These are phyloP conservation scores for Botrytis fragariae DNA, from an alignment of 2,329 filamentous ascomycete genomes.

Conservation along the genomic window DNA sequence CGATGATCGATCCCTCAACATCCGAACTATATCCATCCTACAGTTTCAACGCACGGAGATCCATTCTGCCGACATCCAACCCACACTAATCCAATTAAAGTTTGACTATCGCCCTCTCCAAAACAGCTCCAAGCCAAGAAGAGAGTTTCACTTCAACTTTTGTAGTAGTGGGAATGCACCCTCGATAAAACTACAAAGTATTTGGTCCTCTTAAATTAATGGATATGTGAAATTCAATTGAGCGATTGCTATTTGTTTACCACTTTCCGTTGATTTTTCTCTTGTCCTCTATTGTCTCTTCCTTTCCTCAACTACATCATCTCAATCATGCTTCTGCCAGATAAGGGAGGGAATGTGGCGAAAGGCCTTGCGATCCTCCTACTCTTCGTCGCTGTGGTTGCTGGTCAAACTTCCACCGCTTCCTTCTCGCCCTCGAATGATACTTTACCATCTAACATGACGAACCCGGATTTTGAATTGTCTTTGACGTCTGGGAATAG, in stretches of 20 bases:
- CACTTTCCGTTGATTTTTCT: background rate
- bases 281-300: conserved; percentile 3
- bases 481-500: conserved; percentile 21
- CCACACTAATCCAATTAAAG: background rate
- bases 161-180: conserved; percentile 2
- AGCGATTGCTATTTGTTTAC: background rate
- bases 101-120: background rate
- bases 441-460: conserved; percentile 27
- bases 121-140: conserved; percentile 9
- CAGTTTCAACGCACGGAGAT: background rate
- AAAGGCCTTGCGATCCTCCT: conserved; percentile 26
- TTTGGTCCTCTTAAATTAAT: background rate
- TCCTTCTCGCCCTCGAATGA: conserved; percentile 30
- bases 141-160: conserved; percentile 10
- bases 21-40: background rate
- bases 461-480: conserved; percentile 24
- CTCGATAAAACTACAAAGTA: background rate
- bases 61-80: background rate
- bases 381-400: conserved; percentile 24
- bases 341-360: conserved; percentile 30
- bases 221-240: conserved; percentile 5
- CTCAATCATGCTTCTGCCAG: conserved; percentile 33
- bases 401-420: conserved; percentile 29
- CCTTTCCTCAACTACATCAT: background rate
- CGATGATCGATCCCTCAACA: background rate